Evolutionary conservation across 805 yeast genomes (phyloP).

Genomic region (Candida nemodendra): DNA sequence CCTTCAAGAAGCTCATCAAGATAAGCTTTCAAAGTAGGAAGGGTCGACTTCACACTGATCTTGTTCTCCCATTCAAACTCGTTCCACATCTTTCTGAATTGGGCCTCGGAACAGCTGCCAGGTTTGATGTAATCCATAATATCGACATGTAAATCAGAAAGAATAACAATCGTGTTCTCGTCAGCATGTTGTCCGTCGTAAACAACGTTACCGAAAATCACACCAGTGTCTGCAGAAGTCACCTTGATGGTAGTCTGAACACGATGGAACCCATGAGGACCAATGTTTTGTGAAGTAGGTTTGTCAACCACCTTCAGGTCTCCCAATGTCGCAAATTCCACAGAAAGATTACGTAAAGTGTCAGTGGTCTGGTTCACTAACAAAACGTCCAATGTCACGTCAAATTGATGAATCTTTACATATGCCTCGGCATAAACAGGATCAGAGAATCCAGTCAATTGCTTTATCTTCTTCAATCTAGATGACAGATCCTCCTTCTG

Average conservation of each 20-base stretch:
- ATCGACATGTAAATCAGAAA: conserved; percentile 93
- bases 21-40: conserved; percentile 69
- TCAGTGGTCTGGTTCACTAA: conserved; percentile 91
- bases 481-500: conserved; percentile 65
- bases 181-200: conserved; percentile 95
- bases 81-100: conserved; percentile 97
- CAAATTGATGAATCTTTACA: conserved; percentile 94
- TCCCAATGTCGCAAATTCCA: conserved; percentile 94
- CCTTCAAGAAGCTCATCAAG: conserved; percentile 72
- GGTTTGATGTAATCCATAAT: conserved; percentile 98
- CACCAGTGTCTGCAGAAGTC: conserved; percentile 97
- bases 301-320: conserved; percentile 92
- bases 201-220: conserved; percentile 93
- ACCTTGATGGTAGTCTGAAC: conserved; percentile 89
- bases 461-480: conserved; percentile 83
- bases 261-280: conserved; percentile 96
- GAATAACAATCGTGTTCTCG: conserved; percentile 83
- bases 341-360: conserved; percentile 86
- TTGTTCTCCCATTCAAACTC: conserved; percentile 99
- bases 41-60: conserved; percentile 76
- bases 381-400: conserved; percentile 89
- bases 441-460: conserved; percentile 96
- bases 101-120: conserved; percentile 82
- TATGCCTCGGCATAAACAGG: conserved; percentile 98
- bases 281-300: conserved; percentile 85